Base-by-base conservation (phyloP, 768 basidiomycete genomes). In the Favolaschia claudopus region DNA sequence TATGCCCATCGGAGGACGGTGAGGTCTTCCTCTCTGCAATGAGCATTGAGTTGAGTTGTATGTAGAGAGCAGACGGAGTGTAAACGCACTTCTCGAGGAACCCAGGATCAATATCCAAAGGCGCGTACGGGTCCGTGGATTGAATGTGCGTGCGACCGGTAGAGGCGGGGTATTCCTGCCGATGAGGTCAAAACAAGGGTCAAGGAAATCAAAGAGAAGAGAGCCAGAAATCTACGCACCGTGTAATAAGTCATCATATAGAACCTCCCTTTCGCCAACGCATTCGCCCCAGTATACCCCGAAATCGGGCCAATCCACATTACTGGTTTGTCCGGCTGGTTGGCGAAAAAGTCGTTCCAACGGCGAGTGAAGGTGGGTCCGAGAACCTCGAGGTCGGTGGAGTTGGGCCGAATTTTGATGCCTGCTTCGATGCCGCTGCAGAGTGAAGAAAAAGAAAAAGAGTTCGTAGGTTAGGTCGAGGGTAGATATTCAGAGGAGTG, bases 241-340 rank as follows among this genome's bases (percentile, higher is more conserved):
- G 68, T 56, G 62, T 72, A 75, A 59, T 73, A 74, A 1, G 58
- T 48, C 8, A 68, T 44, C 7, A 60, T 66, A 49, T 75, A 69
- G 20, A 70, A 58, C 43, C 76, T 75, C 4, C 45, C 32, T 19
- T 36, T 10, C 8, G 22, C 15, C 10, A n/a, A 31, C 19, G 34
- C 9, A 15, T 51, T 39, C 14, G 24, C 25, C 15, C 31, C 47
- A 20, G 46, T 19, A 40, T 58, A 85, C 85, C 75, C 77, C 4
- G 81, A 69, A 27, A 79, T 60, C 0, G 73, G 58, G 0, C 77
- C 77, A 13, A 85, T 66, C 39, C 79, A 73, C 57, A 82, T 64
- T 4, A 85, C 20, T 3, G 85, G 78, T 63, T 88, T 88, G 64
- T 88, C 88, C 0, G 82, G 79, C 2, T 74, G 76, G 27, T 74